phyloP scores from a whole-genome alignment of 1,139 yeast genomes.

The Taphrina flavorubra region DNA sequence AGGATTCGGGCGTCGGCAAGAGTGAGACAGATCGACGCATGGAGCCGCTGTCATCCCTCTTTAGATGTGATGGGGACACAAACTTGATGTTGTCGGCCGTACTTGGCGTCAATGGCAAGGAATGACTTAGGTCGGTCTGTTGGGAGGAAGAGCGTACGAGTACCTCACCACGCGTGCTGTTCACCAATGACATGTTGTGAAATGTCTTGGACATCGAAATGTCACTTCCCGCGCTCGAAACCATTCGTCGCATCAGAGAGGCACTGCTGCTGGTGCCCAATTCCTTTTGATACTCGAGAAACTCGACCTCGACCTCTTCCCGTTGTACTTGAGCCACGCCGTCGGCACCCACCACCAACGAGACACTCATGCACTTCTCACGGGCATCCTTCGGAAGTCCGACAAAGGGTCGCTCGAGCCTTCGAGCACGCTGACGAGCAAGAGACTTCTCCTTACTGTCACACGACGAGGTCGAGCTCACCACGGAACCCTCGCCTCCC shows the following conservation, averaged over 20 bases:
- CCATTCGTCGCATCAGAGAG: slow-evolving; percentile 30
- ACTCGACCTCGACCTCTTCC: slow-evolving; percentile 28
- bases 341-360: slow-evolving; percentile 30
- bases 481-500: slow-evolving; percentile 27
- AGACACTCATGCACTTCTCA: slow-evolving; percentile 25
- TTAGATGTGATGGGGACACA: slow-evolving; percentile 22
- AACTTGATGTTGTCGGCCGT: slow-evolving; percentile 2
- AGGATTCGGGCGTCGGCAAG: slow-evolving; percentile 35
- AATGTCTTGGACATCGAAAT: slow-evolving; percentile 24
- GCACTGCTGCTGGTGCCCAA: neutral
- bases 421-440: neutral
- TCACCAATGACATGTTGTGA: slow-evolving; percentile 13
- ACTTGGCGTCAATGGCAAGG: slow-evolving; percentile 30
- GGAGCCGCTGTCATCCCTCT: neutral
- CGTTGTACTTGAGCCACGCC: slow-evolving; percentile 28
- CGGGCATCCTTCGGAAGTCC: slow-evolving; percentile 14
- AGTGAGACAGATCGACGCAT: slow-evolving; percentile 12
- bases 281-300: slow-evolving; percentile 22
- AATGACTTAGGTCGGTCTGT: slow-evolving; percentile 29
- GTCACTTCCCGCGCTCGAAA: slow-evolving; percentile 36
- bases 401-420: slow-evolving; percentile 15
- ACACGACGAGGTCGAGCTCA: slow-evolving; percentile 23
- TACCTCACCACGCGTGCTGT: slow-evolving; percentile 23
- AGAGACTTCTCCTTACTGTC: slow-evolving; percentile 11
- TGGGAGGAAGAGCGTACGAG: slow-evolving; percentile 28